phyloP scores from a whole-genome alignment of 2,329 filamentous ascomycete species.

The Alternaria solani region DNA sequence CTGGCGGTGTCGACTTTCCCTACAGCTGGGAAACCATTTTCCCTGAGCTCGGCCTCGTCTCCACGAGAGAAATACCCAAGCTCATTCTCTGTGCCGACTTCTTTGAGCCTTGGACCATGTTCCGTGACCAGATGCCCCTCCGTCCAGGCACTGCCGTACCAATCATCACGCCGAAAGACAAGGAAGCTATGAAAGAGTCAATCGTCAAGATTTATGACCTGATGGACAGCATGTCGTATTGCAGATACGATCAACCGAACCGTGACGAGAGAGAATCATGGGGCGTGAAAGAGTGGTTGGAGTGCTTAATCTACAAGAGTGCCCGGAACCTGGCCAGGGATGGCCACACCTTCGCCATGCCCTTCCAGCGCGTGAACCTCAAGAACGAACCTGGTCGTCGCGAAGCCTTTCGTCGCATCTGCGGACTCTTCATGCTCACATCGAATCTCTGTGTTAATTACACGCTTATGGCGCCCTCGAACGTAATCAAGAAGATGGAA shows the following conservation, averaged over 20 bases:
- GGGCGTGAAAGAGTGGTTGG: not conserved
- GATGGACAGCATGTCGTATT: constrained; percentile 14
- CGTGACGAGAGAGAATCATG: not conserved
- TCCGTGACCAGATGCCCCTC: constrained; percentile 8
- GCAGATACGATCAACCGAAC: constrained; percentile 8
- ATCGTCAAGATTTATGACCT: constrained; percentile 1
- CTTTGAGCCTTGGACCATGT: not conserved
- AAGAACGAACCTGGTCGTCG: not conserved
- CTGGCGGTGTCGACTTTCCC: too few species aligned
- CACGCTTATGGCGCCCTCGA: not conserved
- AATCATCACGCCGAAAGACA: constrained; percentile 3
- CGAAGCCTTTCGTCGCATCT: not conserved
- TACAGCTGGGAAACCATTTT: too few species aligned
- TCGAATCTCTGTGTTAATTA: not conserved
- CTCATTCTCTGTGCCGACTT: not conserved
- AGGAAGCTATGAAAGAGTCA: constrained; percentile 1
- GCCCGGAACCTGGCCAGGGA: not conserved
- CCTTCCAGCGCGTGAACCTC: not conserved
- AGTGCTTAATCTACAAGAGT: constrained; percentile 12
- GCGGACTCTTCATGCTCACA: not conserved
- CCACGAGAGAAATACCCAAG: not conserved
- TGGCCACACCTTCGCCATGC: not conserved
- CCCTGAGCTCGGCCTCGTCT: too few species aligned
- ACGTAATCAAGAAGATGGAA: not conserved
- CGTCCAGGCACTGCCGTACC: not conserved